phyloP scores from a whole-genome alignment of 768 basidiomycete species.

The Serendipita indica region DNA sequence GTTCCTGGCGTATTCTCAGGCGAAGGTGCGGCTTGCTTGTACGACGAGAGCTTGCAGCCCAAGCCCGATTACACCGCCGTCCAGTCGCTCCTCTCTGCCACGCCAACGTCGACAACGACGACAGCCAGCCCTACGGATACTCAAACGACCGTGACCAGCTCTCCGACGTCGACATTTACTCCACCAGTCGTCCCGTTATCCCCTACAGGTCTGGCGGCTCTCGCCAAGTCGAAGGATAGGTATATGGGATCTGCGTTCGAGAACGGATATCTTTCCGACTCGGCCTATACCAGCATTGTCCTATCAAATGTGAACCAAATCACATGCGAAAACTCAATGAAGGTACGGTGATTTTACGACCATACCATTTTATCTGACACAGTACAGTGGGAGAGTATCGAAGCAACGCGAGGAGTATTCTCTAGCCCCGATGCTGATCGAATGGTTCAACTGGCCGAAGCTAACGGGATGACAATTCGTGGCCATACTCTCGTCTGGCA shows the following conservation, averaged over 20 bases:
- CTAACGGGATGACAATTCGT: background rate
- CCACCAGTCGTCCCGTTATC: background rate
- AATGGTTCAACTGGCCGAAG: background rate
- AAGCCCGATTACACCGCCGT: background rate
- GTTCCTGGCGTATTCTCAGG: background rate
- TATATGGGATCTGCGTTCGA: background rate
- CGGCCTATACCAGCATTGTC: background rate
- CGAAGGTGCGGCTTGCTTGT: background rate
- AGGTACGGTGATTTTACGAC: background rate
- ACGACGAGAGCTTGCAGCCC: background rate
- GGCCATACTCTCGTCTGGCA: background rate
- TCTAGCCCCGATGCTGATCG: background rate
- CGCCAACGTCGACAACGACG: too few relatives aligned
- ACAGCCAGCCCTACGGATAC: too few relatives aligned
- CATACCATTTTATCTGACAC: background rate
- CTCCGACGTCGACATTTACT: background rate
- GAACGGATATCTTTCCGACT: background rate
- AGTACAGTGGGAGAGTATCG: background rate
- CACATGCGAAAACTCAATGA: background rate
- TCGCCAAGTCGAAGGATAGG: background rate
- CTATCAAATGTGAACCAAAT: background rate
- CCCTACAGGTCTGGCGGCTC: background rate
- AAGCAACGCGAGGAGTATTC: background rate
- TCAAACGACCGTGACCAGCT: too few relatives aligned
- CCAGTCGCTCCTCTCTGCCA: background rate